Base-by-base conservation (phyloP, 139 green algal species). In the Medakamo hakoo region DNA sequence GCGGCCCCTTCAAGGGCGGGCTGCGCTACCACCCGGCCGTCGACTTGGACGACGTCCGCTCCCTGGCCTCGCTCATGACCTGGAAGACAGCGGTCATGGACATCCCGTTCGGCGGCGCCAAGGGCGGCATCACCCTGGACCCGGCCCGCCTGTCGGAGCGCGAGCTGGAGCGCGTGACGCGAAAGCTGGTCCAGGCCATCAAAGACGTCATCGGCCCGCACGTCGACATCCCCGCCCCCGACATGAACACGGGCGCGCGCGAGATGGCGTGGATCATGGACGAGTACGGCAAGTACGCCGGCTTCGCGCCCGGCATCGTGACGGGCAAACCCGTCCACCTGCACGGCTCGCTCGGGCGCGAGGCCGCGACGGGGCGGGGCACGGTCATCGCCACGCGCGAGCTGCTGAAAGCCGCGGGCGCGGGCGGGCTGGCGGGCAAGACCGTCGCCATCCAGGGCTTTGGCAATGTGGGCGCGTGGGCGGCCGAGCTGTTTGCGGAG, bases 31-130 rank as follows among this genome's bases (percentile, higher is more conserved):
- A 88, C 57, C 79, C 82, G 2, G 55, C 88, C 23, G 85, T 86
- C n/a, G 78, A 84, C 70, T 69, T 94, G 30, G 82, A 84, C 55
- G 80, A 91, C 63, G 78, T 88, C 30, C 67, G 81, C 40, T 81
- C 74, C 52, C 77, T 88, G 63, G 77, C 77, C 16, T 78, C 64
- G 2, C 77, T 96, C n/a, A 96, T 94, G 86, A 96, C 89, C 0
- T 96, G 86, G 87, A 97, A 97, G 73, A 95, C 91, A 1, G 91
- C 91, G 2, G 73, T 95, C 9, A 83, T 96, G 81, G 85, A 96
- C 69, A 84, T 97, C 20, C 91, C 91, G 2, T 97, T 95, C 82
- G 91, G 90, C 3, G 90, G 90, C 4, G 89, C 87, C 60, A 95
- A 95, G 76, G 85, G 80, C 9, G 86, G 84, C 49, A 71, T 94